Base-by-base conservation (phyloP, 352 stramenopile genomes). In the Blastocystis sp. region DNA sequence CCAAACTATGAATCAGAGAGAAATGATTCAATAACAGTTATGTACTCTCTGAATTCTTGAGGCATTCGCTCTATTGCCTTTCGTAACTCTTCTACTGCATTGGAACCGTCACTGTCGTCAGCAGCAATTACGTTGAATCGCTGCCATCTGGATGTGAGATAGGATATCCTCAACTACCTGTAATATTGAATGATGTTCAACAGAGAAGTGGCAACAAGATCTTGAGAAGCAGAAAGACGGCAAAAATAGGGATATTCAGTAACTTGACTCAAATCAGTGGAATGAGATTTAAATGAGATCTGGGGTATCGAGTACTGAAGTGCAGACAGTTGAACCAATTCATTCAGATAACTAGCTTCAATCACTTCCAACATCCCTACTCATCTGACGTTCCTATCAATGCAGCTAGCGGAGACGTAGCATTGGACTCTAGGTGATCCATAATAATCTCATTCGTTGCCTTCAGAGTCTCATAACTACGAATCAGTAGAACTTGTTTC, bases 141-240 rank as follows among this genome's bases (percentile, higher is more conserved):
- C 49, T 80, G 67, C 67, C 67, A 80, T 43, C 59, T 69, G 32
- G 4, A 32, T 7, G 14, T 35, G 14, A 69, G 16, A 35, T 32
- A 3, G 12, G 21, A n/a, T 39, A 16, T 42, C 16, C 7, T 46
- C 2, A 2, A 21, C 59, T 32, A 69, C n/a, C 46, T 42, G 49
- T 80, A 80, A 14, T 80, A 54, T 19, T 80, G 43, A 59, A 80
- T 80, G 9, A 80, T 46, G 14, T 80, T 80, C 21, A 80, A 52
- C 16, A 80, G 27, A n/a, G 67, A 80, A 3, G 61, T 42, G 4
- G 67, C 43, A 9, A 80, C 32, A 39, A 80, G n/a, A 37, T 80
- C 67, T 42, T 80, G 67, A 21, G 67, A 80, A 24, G 67, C 67
- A 16, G 67, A 80, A 27, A 80, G 27, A 35, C 67, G 67, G 6